Percentiles rank a stretch among this genome's conserved stretches.
These are phyloP conservation scores for Citrus maxima DNA, from an alignment of 345 rosid species.

Conservation along the genomic window DNA sequence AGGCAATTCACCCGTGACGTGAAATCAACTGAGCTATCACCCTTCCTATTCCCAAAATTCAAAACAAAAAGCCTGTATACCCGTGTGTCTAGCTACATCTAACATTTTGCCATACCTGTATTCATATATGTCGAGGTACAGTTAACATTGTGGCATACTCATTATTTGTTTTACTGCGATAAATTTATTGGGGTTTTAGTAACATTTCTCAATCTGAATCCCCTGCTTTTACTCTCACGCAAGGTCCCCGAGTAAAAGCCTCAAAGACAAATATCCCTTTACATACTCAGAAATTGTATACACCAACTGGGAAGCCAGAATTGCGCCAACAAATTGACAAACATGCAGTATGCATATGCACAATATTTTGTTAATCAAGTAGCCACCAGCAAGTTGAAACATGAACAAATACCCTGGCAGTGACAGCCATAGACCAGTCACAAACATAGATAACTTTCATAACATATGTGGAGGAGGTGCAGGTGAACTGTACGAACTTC, in stretches of 20 bases:
- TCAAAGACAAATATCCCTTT: background rate
- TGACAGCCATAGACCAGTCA: background rate
- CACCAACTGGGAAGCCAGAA: background rate
- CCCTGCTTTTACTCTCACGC: background rate
- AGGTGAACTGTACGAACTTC: no score
- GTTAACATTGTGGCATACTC: no score
- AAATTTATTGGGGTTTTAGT: no score
- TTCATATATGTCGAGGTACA: no score
- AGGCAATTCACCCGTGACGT: constrained; percentile 29
- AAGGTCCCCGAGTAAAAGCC: background rate
- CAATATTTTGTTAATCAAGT: background rate
- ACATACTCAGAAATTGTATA: background rate
- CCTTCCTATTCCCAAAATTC: constrained; percentile 44
- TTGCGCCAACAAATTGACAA: background rate
- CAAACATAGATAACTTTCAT: background rate
- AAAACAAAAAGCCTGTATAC: constrained; percentile 39
- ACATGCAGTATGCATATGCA: background rate
- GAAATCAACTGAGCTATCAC: constrained; percentile 69
- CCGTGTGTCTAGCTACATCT: no score
- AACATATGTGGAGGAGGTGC: background rate
- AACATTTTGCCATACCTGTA: no score
- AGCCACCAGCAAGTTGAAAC: background rate
- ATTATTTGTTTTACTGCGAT: no score
- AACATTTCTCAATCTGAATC: background rate
- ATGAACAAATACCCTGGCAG: background rate